Percentiles rank a stretch among this genome's conserved stretches.
Conservation (phyloP, 169 alveolate genomes). For the Cryptosporidium sp. region DNA sequence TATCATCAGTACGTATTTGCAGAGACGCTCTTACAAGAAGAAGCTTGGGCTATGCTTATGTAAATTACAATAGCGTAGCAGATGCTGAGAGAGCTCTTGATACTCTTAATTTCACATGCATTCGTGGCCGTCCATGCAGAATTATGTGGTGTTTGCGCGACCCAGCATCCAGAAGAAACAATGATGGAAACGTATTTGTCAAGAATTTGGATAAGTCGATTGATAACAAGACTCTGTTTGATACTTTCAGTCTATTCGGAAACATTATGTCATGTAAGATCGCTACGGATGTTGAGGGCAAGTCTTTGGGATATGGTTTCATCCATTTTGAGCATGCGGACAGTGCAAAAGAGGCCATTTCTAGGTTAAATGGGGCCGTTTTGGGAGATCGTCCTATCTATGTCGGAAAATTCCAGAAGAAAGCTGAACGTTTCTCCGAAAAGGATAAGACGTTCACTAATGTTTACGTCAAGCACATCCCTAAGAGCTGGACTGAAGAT, state of each 20-base stretch:
- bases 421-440: constrained; percentile 84
- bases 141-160: constrained; percentile 94
- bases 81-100: constrained; percentile 94
- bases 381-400: constrained; percentile 91
- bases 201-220: constrained; percentile 92
- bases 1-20: constrained; percentile 93
- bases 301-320: constrained; percentile 94
- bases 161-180: constrained; percentile 93
- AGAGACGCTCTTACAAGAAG: constrained; percentile 91
- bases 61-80: constrained; percentile 89
- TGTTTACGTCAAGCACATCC: constrained; percentile 92
- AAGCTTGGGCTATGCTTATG: constrained; percentile 93
- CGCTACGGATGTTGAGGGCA: constrained; percentile 89
- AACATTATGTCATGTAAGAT: constrained; percentile 94
- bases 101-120: constrained; percentile 90
- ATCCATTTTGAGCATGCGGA: constrained; percentile 94
- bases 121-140: constrained; percentile 93
- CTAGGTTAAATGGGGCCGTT: constrained; percentile 90
- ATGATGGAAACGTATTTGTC: constrained; percentile 94
- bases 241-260: constrained; percentile 94
- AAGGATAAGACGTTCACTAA: constrained; percentile 84
- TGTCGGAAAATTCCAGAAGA: constrained; percentile 91
- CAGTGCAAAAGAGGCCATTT: constrained; percentile 93
- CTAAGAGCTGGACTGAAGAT: constrained; percentile 88
- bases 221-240: constrained; percentile 94